Evolutionary conservation across 2,329 filamentous ascomycete genomes (phyloP).

Genomic region (Coniochaeta ligniaria): DNA sequence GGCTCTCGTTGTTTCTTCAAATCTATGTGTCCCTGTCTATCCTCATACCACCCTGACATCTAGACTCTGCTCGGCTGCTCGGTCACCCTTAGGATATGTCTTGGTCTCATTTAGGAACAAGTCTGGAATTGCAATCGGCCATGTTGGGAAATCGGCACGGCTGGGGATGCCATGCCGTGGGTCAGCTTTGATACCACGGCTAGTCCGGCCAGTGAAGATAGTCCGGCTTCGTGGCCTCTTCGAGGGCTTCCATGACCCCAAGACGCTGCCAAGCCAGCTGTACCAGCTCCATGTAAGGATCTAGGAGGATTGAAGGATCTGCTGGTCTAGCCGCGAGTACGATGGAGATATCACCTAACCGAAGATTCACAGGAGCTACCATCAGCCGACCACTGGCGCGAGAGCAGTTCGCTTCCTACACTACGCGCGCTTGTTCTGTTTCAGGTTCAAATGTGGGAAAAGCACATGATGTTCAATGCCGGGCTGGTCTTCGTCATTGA

Average conservation of each 20-base stretch:
- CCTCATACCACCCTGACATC: constrained; percentile 7
- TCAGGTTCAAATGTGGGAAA: background rate
- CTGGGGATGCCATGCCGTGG: background rate
- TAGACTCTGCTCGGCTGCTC: constrained; percentile 7
- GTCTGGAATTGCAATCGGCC: background rate
- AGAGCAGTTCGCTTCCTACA: background rate
- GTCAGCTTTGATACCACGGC: background rate
- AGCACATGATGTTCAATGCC: background rate
- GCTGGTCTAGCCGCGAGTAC: background rate
- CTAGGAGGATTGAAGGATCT: background rate
- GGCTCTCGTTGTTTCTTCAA: constrained; percentile 19
- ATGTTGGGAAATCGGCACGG: background rate
- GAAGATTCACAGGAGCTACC: background rate
- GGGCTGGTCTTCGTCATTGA: background rate
- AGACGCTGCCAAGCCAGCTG: background rate
- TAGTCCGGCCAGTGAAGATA: background rate
- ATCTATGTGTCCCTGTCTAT: constrained; percentile 10
- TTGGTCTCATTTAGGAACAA: background rate
- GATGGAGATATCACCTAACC: background rate
- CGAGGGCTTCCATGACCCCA: background rate
- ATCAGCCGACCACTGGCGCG: background rate
- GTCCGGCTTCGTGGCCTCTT: background rate
- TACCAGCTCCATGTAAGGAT: background rate
- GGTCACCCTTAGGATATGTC: background rate
- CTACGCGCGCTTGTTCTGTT: constrained; percentile 2